A percentile compares a stretch with the other conserved stretches of the same genome.
Evolutionary conservation across 208 protist genomes (phyloP).

Genomic region (Trypanosoma vivax): DNA sequence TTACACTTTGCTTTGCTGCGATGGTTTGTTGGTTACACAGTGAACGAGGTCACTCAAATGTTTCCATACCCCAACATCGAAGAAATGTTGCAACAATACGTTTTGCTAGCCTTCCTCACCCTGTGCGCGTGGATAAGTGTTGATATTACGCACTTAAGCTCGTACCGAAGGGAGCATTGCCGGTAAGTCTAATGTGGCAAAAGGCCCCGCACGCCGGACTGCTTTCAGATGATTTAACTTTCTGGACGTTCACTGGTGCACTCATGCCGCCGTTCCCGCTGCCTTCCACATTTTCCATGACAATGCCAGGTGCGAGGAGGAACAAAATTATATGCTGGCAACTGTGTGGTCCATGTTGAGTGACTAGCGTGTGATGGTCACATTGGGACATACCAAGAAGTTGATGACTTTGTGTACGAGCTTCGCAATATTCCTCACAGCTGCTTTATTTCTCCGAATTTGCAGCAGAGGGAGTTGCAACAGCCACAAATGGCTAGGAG

Average conservation of each 20-base stretch:
- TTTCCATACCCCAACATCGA: no score
- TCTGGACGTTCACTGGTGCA: conserved; percentile 6
- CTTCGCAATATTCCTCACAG: no score
- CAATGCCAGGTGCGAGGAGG: background rate
- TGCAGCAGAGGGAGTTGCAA: no score
- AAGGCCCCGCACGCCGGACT: background rate
- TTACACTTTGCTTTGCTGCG: no score
- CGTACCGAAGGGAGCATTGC: background rate
- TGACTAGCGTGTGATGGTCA: background rate
- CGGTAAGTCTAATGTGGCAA: conserved; percentile 12
- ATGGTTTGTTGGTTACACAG: background rate
- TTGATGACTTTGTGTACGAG: no score
- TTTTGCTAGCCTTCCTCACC: conserved; percentile 1
- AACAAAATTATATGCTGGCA: background rate
- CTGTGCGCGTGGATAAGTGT: conserved; percentile 4
- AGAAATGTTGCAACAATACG: conserved; percentile 4
- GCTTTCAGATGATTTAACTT: conserved; percentile 5
- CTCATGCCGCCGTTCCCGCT: conserved; percentile 2
- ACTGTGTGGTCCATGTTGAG: background rate
- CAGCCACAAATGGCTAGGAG: no score
- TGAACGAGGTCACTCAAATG: no score
- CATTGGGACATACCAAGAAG: no score
- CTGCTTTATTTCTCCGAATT: no score
- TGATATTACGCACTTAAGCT: conserved; percentile 5
- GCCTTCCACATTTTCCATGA: conserved; percentile 4